Conservation (phyloP, 768 basidiomycete genomes). For the Pholiota microspora region DNA sequence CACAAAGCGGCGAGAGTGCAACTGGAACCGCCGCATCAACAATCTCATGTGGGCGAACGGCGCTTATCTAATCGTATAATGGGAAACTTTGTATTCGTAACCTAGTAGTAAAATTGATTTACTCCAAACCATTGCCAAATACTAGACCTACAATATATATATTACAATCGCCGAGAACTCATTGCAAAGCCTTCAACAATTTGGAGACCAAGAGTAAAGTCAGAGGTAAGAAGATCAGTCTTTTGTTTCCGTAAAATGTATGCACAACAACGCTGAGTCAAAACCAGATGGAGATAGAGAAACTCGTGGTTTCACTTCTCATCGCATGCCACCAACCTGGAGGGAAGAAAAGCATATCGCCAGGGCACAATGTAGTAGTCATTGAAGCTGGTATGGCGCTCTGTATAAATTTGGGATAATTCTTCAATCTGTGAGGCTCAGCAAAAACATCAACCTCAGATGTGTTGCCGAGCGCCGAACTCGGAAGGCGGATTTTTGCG, state of each 20-base stretch:
- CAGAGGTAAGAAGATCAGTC: too few relatives aligned
- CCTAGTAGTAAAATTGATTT: too few relatives aligned
- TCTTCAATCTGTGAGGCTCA: conserved; percentile 18
- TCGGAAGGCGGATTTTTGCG: conserved; percentile 26
- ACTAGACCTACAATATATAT: too few relatives aligned
- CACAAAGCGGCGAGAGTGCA: background rate
- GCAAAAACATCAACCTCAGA: conserved; percentile 79
- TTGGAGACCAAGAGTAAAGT: too few relatives aligned
- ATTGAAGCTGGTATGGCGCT: conserved; percentile 59
- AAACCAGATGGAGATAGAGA: conserved; percentile 93
- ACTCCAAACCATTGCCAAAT: too few relatives aligned
- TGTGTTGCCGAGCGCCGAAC: conserved; percentile 73
- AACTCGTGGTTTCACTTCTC: conserved; percentile 78
- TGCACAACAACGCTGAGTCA: conserved; percentile 25
- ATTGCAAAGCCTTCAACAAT: too few relatives aligned
- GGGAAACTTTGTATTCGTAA: too few relatives aligned
- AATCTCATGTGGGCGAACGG: too few relatives aligned
- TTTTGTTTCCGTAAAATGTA: background rate
- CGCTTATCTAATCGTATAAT: conserved; percentile 10
- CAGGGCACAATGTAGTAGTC: conserved; percentile 66
- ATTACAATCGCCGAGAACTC: too few relatives aligned
- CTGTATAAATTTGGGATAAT: conserved; percentile 52
- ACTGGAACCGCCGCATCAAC: too few relatives aligned
- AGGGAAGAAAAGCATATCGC: conserved; percentile 88
- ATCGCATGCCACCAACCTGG: conserved; percentile 95